These are phyloP conservation scores for Xerocomellus chrysenteron DNA, from an alignment of 768 basidiomycete genomes.

Conservation along the genomic window DNA sequence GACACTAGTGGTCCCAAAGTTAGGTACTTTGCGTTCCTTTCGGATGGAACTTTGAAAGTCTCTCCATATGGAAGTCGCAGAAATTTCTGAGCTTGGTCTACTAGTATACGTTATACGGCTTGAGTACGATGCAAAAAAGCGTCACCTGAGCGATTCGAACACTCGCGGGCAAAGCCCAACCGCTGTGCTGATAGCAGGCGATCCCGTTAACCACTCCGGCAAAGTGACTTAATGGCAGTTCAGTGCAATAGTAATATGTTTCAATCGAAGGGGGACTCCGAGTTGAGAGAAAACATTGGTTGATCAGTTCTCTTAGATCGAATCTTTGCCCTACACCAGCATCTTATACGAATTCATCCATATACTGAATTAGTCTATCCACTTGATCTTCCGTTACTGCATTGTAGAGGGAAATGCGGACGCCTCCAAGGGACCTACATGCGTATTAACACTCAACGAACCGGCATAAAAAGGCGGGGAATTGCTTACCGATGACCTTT, in stretches of 20 bases:
- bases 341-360: constrained; percentile 48
- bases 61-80: too few species aligned
- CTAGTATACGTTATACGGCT: too few species aligned
- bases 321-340: background rate
- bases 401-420: constrained; percentile 87
- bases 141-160: constrained; percentile 65
- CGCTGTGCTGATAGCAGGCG: constrained; percentile 63
- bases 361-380: constrained; percentile 58
- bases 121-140: constrained; percentile 33
- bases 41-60: too few species aligned
- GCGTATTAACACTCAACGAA: background rate
- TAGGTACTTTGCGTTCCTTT: background rate
- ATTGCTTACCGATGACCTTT: constrained; percentile 86
- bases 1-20: too few species aligned
- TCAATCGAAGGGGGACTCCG: background rate
- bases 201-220: constrained; percentile 94
- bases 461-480: constrained; percentile 5
- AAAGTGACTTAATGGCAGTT: constrained; percentile 58
- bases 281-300: background rate
- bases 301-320: background rate
- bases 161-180: constrained; percentile 62
- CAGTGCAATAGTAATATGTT: background rate
- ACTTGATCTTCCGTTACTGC: constrained; percentile 78
- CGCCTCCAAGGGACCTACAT: constrained; percentile 60
- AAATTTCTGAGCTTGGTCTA: background rate